A percentile compares a stretch with the other conserved stretches of the same genome.
These are phyloP conservation scores for Mycosphaerelloides madeirae DNA, from an alignment of 2,329 filamentous ascomycete genomes.

Conservation along the genomic window DNA sequence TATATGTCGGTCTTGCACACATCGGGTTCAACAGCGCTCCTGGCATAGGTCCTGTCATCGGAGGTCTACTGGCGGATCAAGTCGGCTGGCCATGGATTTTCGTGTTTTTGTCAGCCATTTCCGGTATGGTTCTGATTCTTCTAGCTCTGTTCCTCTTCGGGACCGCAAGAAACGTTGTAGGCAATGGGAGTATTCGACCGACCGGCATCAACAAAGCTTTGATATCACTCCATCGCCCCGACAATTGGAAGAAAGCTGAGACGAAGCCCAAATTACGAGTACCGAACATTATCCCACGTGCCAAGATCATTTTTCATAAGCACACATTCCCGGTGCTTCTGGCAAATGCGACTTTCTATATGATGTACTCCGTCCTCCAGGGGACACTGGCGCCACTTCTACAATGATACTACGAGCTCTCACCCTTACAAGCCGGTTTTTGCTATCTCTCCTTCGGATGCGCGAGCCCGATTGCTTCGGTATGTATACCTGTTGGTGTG, in stretches of 20 bases:
- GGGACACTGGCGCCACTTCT: slow-evolving; percentile 41
- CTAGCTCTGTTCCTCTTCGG: slow-evolving; percentile 30
- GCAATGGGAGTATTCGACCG: slow-evolving; percentile 30
- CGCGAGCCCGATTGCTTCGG: slow-evolving; percentile 34
- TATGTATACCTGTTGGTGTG: slow-evolving; percentile 25
- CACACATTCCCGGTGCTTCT: slow-evolving; percentile 11
- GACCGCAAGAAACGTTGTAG: slow-evolving; percentile 38
- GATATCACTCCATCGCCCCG: slow-evolving; percentile 7
- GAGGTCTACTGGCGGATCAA: slow-evolving; percentile 27
- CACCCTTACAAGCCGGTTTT: slow-evolving; percentile 12
- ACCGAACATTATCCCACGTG: slow-evolving; percentile 10
- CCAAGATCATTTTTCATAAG: background rate
- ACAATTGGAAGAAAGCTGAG: background rate
- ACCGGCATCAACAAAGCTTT: slow-evolving; percentile 39
- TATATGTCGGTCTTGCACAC: background rate
- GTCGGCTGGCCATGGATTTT: slow-evolving; percentile 34
- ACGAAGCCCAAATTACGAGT: background rate
- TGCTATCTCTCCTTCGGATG: slow-evolving; percentile 31
- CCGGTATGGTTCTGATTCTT: slow-evolving; percentile 27
- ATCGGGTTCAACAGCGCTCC: background rate
- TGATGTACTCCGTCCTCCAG: slow-evolving; percentile 44
- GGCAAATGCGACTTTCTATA: slow-evolving; percentile 33
- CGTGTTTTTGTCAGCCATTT: slow-evolving; percentile 41
- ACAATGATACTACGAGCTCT: slow-evolving; percentile 30
- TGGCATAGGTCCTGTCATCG: slow-evolving; percentile 16